A percentile compares a stretch with the other conserved stretches of the same genome.
Conservation (phyloP, 2,329 filamentous ascomycete genomes). For the Alternaria atra region DNA sequence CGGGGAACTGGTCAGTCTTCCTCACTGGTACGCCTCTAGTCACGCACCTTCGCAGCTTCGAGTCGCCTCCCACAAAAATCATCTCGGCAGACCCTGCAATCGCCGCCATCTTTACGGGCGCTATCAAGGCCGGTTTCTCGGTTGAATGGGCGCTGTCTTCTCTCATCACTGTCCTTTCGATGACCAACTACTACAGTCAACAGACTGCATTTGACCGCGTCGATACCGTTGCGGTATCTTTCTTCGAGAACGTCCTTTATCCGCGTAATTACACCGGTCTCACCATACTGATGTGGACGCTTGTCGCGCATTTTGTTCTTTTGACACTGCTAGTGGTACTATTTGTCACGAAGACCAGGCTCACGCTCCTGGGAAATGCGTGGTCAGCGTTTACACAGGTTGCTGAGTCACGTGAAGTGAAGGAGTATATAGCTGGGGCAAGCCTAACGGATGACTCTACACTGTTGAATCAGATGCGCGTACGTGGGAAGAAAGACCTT, state of each 20-base stretch:
- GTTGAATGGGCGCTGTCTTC: conserved; percentile 20
- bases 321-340: conserved; percentile 5
- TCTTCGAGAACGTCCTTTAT: conserved; percentile 14
- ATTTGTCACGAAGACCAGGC: conserved; percentile 10
- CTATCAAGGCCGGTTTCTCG: not conserved
- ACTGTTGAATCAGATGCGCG: not conserved
- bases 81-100: conserved; percentile 18
- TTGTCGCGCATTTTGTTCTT: conserved; percentile 6
- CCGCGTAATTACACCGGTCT: conserved; percentile 9
- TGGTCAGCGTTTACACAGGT: conserved; percentile 18
- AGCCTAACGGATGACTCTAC: conserved; percentile 3
- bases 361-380: conserved; percentile 17
- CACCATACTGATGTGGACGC: conserved; percentile 5
- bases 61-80: not conserved
- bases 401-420: conserved; percentile 6
- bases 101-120: conserved; percentile 11
- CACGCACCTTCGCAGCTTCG: not conserved
- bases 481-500: not conserved
- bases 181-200: conserved; percentile 22
- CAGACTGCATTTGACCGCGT: conserved; percentile 16
- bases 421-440: not conserved
- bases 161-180: conserved; percentile 19
- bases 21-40: conserved; percentile 6
- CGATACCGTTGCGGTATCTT: conserved; percentile 9
- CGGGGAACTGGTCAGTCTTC: conserved; percentile 10